phyloP scores from a whole-genome alignment of 2,329 filamentous ascomycete genomes.

The Passalora sequoiae region DNA sequence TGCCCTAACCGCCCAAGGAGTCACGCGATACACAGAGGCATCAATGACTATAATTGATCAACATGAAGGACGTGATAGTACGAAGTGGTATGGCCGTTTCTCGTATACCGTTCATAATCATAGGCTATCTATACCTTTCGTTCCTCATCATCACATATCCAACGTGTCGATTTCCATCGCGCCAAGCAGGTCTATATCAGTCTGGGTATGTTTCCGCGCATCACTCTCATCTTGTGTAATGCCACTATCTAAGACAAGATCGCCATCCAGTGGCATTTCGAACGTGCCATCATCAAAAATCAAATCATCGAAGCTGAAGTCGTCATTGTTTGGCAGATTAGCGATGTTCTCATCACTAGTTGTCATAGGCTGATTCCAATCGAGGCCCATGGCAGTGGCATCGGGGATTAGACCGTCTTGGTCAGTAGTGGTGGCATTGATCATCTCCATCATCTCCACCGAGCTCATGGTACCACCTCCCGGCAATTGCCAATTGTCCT shows the following conservation, averaged over 20 bases:
- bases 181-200: neutral
- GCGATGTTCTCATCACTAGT: conserved; percentile 4
- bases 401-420: neutral
- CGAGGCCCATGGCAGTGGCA: neutral
- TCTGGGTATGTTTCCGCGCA: neutral
- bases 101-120: neutral
- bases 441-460: conserved; percentile 21
- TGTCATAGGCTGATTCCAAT: neutral
- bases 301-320: conserved; percentile 1
- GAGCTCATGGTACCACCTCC: conserved; percentile 12
- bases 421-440: conserved; percentile 17
- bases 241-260: conserved; percentile 5
- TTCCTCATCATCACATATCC: neutral
- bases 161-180: neutral
- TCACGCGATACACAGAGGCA: no score
- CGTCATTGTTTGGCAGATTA: neutral
- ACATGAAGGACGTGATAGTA: no score
- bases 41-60: no score
- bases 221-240: no score
- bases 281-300: conserved; percentile 24
- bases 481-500: conserved; percentile 9
- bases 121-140: neutral
- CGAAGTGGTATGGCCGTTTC: neutral
- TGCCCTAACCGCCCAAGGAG: no score
- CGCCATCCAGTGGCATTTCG: conserved; percentile 26